Evolutionary conservation across 202 grass and related monocot genomes (phyloP).

Genomic region (Hordeum pubiflorum): DNA sequence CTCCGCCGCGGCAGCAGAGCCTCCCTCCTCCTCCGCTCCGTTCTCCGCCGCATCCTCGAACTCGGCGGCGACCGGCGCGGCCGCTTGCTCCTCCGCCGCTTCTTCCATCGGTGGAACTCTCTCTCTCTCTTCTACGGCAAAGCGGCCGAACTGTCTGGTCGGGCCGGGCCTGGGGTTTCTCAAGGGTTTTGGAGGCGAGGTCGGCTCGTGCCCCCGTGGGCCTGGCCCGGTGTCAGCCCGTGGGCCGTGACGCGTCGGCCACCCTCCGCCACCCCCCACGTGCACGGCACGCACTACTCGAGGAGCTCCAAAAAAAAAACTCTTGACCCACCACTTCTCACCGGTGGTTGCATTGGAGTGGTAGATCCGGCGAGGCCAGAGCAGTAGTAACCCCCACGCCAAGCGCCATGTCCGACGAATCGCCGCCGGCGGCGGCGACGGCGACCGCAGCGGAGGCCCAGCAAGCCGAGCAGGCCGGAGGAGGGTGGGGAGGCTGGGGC

Average conservation of each 20-base stretch:
- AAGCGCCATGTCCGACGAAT: slow-evolving; percentile 50
- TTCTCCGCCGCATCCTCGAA: background rate
- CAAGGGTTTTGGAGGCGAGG: background rate
- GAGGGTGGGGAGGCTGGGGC: slow-evolving; percentile 86
- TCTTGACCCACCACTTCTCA: background rate
- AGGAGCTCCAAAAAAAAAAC: background rate
- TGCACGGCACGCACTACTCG: slow-evolving; percentile 5
- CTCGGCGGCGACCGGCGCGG: background rate
- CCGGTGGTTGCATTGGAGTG: slow-evolving; percentile 31
- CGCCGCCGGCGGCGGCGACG: slow-evolving; percentile 11
- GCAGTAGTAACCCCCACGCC: slow-evolving; percentile 10
- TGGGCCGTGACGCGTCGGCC: background rate
- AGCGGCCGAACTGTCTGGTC: background rate
- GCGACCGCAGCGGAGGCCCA: background rate
- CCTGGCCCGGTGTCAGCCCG: background rate
- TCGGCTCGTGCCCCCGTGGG: background rate
- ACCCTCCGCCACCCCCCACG: background rate
- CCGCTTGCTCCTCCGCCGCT: slow-evolving; percentile 11
- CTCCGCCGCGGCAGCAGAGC: background rate
- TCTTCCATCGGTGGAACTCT: background rate
- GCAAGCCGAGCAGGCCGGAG: slow-evolving; percentile 16
- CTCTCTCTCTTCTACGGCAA: background rate
- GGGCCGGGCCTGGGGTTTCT: slow-evolving; percentile 27
- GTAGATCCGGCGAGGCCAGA: slow-evolving; percentile 35
- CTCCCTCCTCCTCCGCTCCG: background rate